A percentile compares a stretch with the other conserved stretches of the same genome.
Evolutionary conservation across 2,329 filamentous ascomycete species (phyloP).

Genomic region (Fusarium papillatum): DNA sequence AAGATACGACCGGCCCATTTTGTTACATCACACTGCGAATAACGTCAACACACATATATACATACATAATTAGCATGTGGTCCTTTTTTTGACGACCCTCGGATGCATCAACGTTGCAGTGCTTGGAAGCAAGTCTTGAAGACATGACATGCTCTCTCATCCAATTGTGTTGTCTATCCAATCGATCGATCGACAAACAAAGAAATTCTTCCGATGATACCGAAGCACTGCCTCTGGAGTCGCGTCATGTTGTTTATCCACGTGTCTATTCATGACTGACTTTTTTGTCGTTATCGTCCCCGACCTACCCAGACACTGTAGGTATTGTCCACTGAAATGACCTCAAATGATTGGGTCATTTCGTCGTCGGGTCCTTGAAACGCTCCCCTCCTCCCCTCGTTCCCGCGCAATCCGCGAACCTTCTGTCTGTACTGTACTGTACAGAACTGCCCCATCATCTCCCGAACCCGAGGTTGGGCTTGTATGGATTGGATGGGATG

Average conservation of each 20-base stretch:
- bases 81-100: background rate
- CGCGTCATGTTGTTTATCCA: background rate
- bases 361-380: constrained; percentile 9
- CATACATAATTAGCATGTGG: background rate
- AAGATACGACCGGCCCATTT: background rate
- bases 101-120: background rate
- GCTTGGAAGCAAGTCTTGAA: background rate
- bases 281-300: background rate
- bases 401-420: background rate
- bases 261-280: background rate
- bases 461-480: background rate
- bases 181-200: background rate
- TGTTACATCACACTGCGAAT: constrained; percentile 7
- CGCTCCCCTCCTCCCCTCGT: constrained; percentile 2
- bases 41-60: background rate
- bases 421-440: background rate
- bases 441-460: background rate
- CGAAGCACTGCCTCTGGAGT: background rate
- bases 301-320: background rate
- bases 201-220: background rate
- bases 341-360: constrained; percentile 14
- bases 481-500: background rate
- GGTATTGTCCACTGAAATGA: background rate
- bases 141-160: background rate
- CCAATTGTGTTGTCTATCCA: background rate